Evolutionary conservation across 768 basidiomycete species (phyloP).

Genomic region (Hericium alpestre): DNA sequence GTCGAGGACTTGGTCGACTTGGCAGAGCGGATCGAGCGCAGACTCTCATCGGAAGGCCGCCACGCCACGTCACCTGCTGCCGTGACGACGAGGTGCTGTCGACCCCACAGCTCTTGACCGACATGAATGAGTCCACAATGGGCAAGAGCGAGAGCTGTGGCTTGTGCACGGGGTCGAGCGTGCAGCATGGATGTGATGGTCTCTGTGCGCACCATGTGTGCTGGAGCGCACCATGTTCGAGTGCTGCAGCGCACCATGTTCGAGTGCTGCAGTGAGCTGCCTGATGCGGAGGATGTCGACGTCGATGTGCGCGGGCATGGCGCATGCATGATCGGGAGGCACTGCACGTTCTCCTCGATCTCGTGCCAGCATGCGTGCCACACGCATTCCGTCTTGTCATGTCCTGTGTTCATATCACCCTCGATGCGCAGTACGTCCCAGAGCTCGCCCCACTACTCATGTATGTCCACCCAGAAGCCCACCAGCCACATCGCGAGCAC

Average conservation of each 20-base stretch:
- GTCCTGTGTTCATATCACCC: constrained; percentile 41
- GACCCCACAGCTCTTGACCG: background rate
- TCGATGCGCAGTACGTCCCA: constrained; percentile 51
- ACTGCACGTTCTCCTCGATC: constrained; percentile 39
- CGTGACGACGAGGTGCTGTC: background rate
- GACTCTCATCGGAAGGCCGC: constrained; percentile 29
- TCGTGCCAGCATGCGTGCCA: constrained; percentile 65
- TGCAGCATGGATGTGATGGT: constrained; percentile 1
- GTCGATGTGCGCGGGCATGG: constrained; percentile 1
- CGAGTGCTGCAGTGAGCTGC: background rate
- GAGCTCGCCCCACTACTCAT: constrained; percentile 64
- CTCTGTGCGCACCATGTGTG: constrained; percentile 1
- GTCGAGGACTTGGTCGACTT: constrained; percentile 25
- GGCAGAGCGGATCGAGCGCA: constrained; percentile 26
- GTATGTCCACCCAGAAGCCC: constrained; percentile 48
- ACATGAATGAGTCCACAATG: background rate
- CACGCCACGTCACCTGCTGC: constrained; percentile 19
- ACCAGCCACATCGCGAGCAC: constrained; percentile 49
- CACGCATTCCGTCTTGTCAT: constrained; percentile 58
- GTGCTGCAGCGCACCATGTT: background rate
- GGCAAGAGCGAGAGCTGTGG: background rate
- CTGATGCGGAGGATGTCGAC: no score
- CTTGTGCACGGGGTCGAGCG: constrained; percentile 15
- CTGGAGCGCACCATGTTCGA: background rate
- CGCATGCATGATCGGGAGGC: constrained; percentile 26